These are phyloP conservation scores for Pseudonitzschia multistriata DNA, from an alignment of 108 stramenopile genomes.

Conservation along the genomic window DNA sequence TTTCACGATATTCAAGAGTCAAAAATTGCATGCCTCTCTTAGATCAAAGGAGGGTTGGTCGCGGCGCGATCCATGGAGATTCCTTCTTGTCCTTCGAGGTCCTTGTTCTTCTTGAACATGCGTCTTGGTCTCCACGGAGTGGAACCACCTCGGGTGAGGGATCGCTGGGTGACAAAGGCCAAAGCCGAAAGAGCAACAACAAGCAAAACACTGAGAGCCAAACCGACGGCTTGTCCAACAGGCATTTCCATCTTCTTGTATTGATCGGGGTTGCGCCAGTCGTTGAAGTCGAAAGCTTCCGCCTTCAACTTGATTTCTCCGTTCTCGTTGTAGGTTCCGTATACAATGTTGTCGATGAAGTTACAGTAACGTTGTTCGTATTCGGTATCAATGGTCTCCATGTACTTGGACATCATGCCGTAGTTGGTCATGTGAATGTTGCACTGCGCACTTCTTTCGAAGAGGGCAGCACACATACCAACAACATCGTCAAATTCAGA, in stretches of 20 bases:
- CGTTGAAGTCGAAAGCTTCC: slow-evolving; percentile 18
- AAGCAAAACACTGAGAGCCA: slow-evolving; percentile 26
- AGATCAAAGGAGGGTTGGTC: slow-evolving; percentile 24
- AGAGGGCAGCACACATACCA: slow-evolving; percentile 35
- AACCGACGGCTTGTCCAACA: slow-evolving; percentile 22
- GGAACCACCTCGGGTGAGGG: slow-evolving; percentile 16
- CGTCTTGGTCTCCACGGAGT: slow-evolving; percentile 31
- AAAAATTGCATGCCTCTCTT: not conserved
- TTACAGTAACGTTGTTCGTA: slow-evolving; percentile 35
- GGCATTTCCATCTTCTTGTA: slow-evolving; percentile 32
- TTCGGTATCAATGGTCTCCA: slow-evolving; percentile 24
- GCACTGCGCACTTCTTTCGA: slow-evolving; percentile 27
- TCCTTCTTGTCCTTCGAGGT: slow-evolving; percentile 24
- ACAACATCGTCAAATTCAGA: slow-evolving; percentile 27
- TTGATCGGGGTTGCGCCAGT: slow-evolving; percentile 36
- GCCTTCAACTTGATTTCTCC: slow-evolving; percentile 37
- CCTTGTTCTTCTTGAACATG: slow-evolving; percentile 11
- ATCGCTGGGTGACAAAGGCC: slow-evolving; percentile 25
- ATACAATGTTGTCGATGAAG: slow-evolving; percentile 46
- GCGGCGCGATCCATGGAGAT: not conserved
- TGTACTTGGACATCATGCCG: slow-evolving; percentile 18
- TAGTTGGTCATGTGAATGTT: slow-evolving; percentile 38
- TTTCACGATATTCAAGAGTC: not conserved
- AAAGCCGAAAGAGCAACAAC: slow-evolving; percentile 22
- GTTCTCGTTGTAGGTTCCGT: slow-evolving; percentile 40